Conservation (phyloP, 2,329 filamentous ascomycete genomes). For the Sporothrix mexicana region DNA sequence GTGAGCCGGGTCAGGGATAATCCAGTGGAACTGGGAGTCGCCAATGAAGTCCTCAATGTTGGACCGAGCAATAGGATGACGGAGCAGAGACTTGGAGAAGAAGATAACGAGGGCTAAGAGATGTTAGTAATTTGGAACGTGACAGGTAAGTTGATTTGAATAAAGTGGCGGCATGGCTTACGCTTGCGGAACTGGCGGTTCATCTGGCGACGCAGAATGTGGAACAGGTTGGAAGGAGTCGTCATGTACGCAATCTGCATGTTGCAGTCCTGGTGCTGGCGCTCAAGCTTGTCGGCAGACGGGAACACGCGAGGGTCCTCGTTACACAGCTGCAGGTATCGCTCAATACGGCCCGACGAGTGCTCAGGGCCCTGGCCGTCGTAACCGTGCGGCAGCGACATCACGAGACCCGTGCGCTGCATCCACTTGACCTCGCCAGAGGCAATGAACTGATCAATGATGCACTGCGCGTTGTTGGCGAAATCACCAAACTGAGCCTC, state of each 20-base stretch:
- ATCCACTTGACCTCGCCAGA: constrained; percentile 99
- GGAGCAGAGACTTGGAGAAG: constrained; percentile 96
- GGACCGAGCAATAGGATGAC: constrained; percentile 90
- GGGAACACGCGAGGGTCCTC: constrained; percentile 96
- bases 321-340: constrained; percentile 96
- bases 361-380: constrained; percentile 98
- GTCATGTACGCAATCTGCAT: constrained; percentile 99
- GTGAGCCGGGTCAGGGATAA: constrained; percentile 90
- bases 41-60: constrained; percentile 88
- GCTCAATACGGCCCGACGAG: constrained; percentile 95
- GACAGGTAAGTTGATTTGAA: too few relatives aligned
- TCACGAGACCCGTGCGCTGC: constrained; percentile 93
- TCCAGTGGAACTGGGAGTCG: constrained; percentile 94
- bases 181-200: constrained; percentile 99
- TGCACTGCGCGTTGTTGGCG: constrained; percentile 98
- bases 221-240: constrained; percentile 94
- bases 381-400: constrained; percentile 96
- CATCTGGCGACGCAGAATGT: constrained; percentile 95
- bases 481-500: constrained; percentile 99
- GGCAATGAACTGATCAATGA: constrained; percentile 98
- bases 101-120: constrained; percentile 83
- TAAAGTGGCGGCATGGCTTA: constrained; percentile 56
- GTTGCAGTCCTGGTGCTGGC: constrained; percentile 99
- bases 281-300: constrained; percentile 82
- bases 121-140: constrained; percentile 15